Percentiles rank a stretch among this genome's conserved stretches.
These are phyloP conservation scores for Boletus reticuloceps DNA, from an alignment of 768 basidiomycete species.

Conservation along the genomic window DNA sequence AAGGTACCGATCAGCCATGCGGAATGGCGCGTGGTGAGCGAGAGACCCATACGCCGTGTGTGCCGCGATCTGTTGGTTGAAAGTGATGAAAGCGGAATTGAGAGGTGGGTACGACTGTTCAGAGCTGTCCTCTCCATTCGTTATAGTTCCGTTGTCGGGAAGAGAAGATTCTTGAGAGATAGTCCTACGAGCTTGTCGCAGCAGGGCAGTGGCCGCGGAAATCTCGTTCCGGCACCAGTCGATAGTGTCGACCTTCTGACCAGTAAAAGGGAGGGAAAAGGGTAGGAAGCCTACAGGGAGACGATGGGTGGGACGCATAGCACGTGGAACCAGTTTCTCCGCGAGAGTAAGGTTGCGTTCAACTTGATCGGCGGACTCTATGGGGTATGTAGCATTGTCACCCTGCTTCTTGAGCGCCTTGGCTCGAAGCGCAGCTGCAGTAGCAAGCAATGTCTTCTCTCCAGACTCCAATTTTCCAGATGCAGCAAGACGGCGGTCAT, in stretches of 20 bases:
- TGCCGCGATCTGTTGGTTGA: conserved; percentile 90
- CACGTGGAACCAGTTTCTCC: conserved; percentile 59
- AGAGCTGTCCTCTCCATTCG: conserved; percentile 6
- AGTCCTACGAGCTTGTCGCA: conserved; percentile 48
- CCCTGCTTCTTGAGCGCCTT: conserved; percentile 49
- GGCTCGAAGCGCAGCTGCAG: conserved; percentile 67
- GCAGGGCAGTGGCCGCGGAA: conserved; percentile 44
- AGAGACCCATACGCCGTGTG: conserved; percentile 80
- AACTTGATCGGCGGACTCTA: conserved; percentile 24
- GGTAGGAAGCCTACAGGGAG: conserved; percentile 54
- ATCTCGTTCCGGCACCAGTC: conserved; percentile 86
- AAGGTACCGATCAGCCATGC: conserved; percentile 72
- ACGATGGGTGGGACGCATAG: conserved; percentile 77
- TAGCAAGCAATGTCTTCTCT: conserved; percentile 73
- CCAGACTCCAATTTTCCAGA: conserved; percentile 82
- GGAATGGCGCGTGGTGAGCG: conserved; percentile 77
- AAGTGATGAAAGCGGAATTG: conserved; percentile 83
- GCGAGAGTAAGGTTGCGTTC: conserved; percentile 36
- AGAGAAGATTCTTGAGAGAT: conserved; percentile 16
- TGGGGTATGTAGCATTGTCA: conserved; percentile 17
- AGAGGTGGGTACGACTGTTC: conserved; percentile 51
- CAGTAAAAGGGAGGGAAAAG: conserved; percentile 62
- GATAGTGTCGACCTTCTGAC: conserved; percentile 90
- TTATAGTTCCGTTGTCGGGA: conserved; percentile 17
- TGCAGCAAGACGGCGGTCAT: conserved; percentile 72